Percentiles rank a stretch among this genome's conserved stretches.
These are phyloP conservation scores for Taphrina communis DNA, from an alignment of 1,139 yeast genomes.

Conservation along the genomic window DNA sequence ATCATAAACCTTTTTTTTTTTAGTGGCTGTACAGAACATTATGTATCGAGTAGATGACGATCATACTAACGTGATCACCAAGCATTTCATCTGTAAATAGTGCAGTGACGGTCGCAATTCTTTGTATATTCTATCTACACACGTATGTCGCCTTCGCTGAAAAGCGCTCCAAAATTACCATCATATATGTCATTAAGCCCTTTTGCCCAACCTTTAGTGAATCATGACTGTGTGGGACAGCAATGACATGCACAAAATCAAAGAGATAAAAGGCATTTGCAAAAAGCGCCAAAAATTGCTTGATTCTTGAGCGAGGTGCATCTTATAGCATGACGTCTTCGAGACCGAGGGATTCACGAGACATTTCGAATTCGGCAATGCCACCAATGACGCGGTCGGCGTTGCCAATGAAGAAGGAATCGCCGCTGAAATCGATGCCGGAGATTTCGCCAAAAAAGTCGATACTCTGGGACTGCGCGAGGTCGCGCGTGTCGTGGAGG, in stretches of 20 bases:
- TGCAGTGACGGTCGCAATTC: too few relatives aligned
- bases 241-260: too few relatives aligned
- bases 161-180: too few relatives aligned
- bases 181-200: too few relatives aligned
- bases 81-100: neutral
- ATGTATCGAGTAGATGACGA: too few relatives aligned
- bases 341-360: neutral
- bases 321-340: constrained; percentile 14
- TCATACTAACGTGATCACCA: neutral
- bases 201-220: too few relatives aligned
- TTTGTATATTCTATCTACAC: too few relatives aligned
- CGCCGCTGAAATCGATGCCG: constrained; percentile 61
- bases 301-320: neutral
- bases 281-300: too few relatives aligned
- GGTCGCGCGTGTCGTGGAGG: constrained; percentile 52
- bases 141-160: too few relatives aligned
- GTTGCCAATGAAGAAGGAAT: constrained; percentile 60
- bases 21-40: neutral
- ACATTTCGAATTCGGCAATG: constrained; percentile 56
- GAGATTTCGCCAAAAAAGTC: constrained; percentile 66
- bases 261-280: too few relatives aligned
- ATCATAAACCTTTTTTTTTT: neutral
- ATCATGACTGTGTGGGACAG: too few relatives aligned
- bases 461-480: constrained; percentile 56
- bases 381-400: constrained; percentile 67